These are phyloP conservation scores for Dorcoceras hygrometricum DNA, from an alignment of 257 asterid species.

Conservation along the genomic window DNA sequence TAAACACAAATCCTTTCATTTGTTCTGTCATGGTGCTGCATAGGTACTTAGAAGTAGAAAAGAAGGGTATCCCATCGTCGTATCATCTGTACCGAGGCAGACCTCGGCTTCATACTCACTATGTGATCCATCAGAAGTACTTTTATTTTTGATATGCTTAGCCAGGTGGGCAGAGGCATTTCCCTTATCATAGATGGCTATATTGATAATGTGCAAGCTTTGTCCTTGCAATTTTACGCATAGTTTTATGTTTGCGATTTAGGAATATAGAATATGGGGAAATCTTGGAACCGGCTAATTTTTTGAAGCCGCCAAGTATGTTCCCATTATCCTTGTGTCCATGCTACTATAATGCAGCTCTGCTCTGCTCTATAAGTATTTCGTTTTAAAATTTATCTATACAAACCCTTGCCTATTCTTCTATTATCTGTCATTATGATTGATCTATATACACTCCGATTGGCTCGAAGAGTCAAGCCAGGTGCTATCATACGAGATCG, in stretches of 20 bases:
- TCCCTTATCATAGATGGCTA: not conserved
- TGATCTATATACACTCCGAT: not conserved
- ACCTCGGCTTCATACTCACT: conserved; percentile 62
- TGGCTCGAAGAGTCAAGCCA: no score
- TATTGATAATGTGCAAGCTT: not conserved
- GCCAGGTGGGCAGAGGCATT: conserved; percentile 43
- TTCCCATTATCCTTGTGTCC: conserved; percentile 5
- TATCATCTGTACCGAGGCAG: conserved; percentile 57
- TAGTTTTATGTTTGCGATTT: not conserved
- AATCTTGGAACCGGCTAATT: conserved; percentile 25
- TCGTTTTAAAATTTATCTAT: not conserved
- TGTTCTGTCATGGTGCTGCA: not conserved
- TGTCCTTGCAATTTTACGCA: not conserved
- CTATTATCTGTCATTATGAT: not conserved
- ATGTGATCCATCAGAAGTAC: conserved; percentile 59
- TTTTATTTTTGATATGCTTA: conserved; percentile 42
- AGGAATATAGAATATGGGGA: conserved; percentile 11
- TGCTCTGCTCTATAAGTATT: not conserved
- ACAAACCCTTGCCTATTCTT: not conserved
- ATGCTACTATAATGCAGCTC: conserved; percentile 4
- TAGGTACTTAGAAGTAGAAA: conserved; percentile 50
- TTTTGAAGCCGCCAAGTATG: conserved; percentile 27
- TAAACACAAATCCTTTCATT: not conserved
- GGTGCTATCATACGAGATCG: not conserved
- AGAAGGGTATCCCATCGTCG: conserved; percentile 60